Conservation (phyloP, 148 eudicot genomes). For the Cornus controversa region DNA sequence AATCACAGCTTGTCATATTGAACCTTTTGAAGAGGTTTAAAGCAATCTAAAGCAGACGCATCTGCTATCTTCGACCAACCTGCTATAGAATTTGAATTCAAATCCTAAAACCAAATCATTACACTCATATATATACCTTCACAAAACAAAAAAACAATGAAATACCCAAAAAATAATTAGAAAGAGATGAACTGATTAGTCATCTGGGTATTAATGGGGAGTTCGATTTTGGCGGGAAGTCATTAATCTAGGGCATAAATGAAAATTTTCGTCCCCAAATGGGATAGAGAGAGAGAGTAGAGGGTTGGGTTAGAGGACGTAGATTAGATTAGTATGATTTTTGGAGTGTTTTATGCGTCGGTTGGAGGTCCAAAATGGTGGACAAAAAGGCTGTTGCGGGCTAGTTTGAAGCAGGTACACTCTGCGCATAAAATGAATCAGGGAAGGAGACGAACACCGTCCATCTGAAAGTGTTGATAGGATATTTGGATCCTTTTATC, state of each 20-base stretch:
- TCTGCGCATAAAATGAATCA: too few relatives aligned
- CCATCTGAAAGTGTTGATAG: too few relatives aligned
- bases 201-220: background rate
- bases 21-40: slow-evolving; percentile 22
- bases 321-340: too few relatives aligned
- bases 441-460: too few relatives aligned
- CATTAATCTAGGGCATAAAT: slow-evolving; percentile 12
- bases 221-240: slow-evolving; percentile 27
- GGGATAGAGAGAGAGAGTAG: too few relatives aligned
- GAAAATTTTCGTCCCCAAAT: background rate
- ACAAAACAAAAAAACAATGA: slow-evolving; percentile 13
- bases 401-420: too few relatives aligned
- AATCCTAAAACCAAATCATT: slow-evolving; percentile 39
- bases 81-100: slow-evolving; percentile 50
- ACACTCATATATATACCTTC: background rate
- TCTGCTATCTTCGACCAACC: slow-evolving; percentile 42
- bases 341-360: too few relatives aligned
- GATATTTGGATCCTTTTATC: too few relatives aligned
- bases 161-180: slow-evolving; percentile 2
- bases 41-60: slow-evolving; percentile 30
- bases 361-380: too few relatives aligned
- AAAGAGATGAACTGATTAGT: slow-evolving; percentile 1
- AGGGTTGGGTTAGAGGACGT: too few relatives aligned
- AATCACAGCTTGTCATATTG: background rate
- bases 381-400: too few relatives aligned